Percentiles rank a stretch among this genome's conserved stretches.
phyloP scores from a whole-genome alignment of 306 rosid genomes.

The Betula pendula region DNA sequence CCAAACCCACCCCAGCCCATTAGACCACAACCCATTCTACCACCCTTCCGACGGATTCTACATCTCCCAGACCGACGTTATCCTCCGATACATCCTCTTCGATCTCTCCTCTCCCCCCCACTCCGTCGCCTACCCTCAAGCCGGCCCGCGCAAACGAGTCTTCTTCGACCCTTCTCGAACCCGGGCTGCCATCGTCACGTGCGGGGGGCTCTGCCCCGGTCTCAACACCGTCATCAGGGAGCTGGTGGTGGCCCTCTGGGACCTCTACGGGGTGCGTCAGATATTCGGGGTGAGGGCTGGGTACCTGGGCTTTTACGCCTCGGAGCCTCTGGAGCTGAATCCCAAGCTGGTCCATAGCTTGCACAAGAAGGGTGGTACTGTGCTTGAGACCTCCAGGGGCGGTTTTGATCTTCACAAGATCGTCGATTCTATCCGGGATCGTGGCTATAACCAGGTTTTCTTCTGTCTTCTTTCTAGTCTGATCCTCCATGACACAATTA shows the following conservation, averaged over 20 bases:
- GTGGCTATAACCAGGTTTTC: slow-evolving; percentile 66
- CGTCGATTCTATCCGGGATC: slow-evolving; percentile 62
- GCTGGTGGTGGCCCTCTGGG: slow-evolving; percentile 67
- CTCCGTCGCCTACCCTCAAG: slow-evolving; percentile 26
- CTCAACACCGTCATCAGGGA: slow-evolving; percentile 81
- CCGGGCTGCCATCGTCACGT: slow-evolving; percentile 67
- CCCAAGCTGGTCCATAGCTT: slow-evolving; percentile 47
- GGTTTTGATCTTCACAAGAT: slow-evolving; percentile 69
- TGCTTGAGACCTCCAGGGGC: slow-evolving; percentile 77
- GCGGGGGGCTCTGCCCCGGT: slow-evolving; percentile 79
- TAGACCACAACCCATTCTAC: slow-evolving; percentile 41
- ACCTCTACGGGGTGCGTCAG: slow-evolving; percentile 67
- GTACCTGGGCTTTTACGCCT: slow-evolving; percentile 70
- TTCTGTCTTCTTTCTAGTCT: background rate
- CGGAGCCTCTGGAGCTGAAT: slow-evolving; percentile 37
- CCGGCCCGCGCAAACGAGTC: slow-evolving; percentile 47
- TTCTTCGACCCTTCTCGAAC: slow-evolving; percentile 28
- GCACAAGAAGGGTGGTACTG: slow-evolving; percentile 74
- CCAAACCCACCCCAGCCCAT: slow-evolving; percentile 33
- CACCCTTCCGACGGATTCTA: slow-evolving; percentile 33
- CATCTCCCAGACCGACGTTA: background rate
- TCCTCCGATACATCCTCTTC: background rate
- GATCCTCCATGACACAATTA: background rate
- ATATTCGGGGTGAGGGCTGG: slow-evolving; percentile 72
- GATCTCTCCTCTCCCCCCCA: background rate